phyloP scores from a whole-genome alignment of 2,329 filamentous ascomycete species.

The Endocalyx cinctus region DNA sequence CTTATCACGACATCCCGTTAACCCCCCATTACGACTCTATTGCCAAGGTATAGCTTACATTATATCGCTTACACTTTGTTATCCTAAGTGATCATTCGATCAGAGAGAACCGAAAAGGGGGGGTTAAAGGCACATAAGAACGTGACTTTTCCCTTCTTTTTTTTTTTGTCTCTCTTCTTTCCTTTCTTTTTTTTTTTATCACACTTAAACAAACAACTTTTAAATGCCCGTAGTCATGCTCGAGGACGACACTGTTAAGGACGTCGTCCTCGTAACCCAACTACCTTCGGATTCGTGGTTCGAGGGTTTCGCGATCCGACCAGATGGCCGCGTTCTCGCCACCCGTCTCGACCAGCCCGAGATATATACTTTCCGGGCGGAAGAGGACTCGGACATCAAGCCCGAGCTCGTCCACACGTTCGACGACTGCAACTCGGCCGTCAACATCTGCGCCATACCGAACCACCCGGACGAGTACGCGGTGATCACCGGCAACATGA shows the following conservation, averaged over 20 bases:
- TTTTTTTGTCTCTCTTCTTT: too few species aligned
- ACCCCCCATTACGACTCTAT: too few species aligned
- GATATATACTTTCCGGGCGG: slow-evolving; percentile 23
- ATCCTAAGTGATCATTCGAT: too few species aligned
- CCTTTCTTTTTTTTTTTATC: too few species aligned
- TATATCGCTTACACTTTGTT: too few species aligned
- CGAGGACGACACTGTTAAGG: slow-evolving; percentile 17
- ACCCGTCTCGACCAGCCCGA: slow-evolving; percentile 26
- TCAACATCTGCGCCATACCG: slow-evolving; percentile 21
- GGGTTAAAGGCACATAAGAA: too few species aligned
- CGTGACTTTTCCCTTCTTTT: too few species aligned
- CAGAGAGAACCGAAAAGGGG: too few species aligned
- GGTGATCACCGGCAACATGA: slow-evolving; percentile 19
- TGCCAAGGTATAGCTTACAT: too few species aligned
- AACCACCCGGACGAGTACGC: slow-evolving; percentile 23
- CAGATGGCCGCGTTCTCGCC: slow-evolving; percentile 25
- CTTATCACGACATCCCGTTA: too few species aligned
- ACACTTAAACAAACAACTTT: too few species aligned
- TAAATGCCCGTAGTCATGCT: too few species aligned
- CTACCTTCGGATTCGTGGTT: slow-evolving; percentile 27
- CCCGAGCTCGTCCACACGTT: slow-evolving; percentile 22
- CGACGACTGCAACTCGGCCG: slow-evolving; percentile 19
- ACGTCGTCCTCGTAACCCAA: slow-evolving; percentile 26
- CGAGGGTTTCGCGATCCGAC: slow-evolving; percentile 23
- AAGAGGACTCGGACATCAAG: slow-evolving; percentile 19